Base-by-base conservation (phyloP, 169 alveolate genomes). In the Plasmodium berghei region DNA sequence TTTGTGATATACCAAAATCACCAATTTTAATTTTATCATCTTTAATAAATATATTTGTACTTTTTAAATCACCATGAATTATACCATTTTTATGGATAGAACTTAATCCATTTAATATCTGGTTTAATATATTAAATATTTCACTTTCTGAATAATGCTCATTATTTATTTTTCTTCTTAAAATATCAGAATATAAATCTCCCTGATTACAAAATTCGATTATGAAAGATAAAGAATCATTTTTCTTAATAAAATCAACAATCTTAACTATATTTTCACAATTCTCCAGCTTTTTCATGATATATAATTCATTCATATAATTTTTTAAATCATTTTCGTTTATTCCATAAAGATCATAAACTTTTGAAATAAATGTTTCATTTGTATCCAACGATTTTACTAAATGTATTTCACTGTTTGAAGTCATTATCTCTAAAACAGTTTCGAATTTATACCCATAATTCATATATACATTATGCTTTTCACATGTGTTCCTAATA, bases 11-110 rank as follows among this genome's bases (percentile, higher is more conserved):
- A 4, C 97, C 97, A 62, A 95, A 95, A 73, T 95, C 97, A 20
- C 97, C 97, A 52, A 95, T 74, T 80, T 95, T 95, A 20, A 94
- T 90, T 66, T 85, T 67, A 46, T 94, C 94, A 22, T 91, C 89
- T 73, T 95, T 93, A 42, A 95, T 85, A 87, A 95, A 95, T 45
- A 95, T 95, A 92, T 95, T 95, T 28, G 96, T 93, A 20, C 96
- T 96, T 66, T 95, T 95, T 67, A 95, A 80, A 66, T 95, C 97
- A 24, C 97, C 95, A 87, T 95, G 97, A 20, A 94, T 95, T 45
- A 95, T 94, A 10, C 97, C 96, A 83, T 94, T 95, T 61, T 92
- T 95, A 77, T 95, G 97, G 34, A 95, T 88, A 85, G 92, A 93
- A 54, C 94, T 92, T 24, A 95, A 93, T 14, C 96, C 97, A 71